These are phyloP conservation scores for Calendula officinalis DNA, from an alignment of 129 eudicot genomes.

Conservation along the genomic window DNA sequence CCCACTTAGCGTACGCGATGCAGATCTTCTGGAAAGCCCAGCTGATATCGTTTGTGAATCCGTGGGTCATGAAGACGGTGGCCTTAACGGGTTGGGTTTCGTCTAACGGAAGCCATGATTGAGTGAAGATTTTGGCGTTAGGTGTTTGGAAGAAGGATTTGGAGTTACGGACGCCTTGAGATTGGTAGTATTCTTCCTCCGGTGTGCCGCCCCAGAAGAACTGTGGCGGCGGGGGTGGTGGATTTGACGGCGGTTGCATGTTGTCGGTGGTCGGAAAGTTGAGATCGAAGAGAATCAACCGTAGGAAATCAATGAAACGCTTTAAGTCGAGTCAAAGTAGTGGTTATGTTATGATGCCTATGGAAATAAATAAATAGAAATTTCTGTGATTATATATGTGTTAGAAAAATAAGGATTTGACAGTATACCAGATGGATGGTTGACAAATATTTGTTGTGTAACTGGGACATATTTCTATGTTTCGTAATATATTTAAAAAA, in stretches of 20 bases:
- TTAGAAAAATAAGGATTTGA: too few relatives aligned
- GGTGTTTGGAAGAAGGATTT: conserved; percentile 68
- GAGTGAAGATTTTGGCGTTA: conserved; percentile 66
- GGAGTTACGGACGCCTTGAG: conserved; percentile 65
- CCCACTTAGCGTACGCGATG: conserved; percentile 6
- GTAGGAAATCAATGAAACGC: too few relatives aligned
- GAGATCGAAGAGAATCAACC: neutral
- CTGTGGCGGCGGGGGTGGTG: conserved; percentile 42
- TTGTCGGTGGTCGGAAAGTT: conserved; percentile 1
- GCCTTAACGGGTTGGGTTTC: conserved; percentile 44
- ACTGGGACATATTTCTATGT: too few relatives aligned
- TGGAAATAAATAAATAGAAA: too few relatives aligned
- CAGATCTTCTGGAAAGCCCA: conserved; percentile 10
- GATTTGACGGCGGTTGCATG: conserved; percentile 39
- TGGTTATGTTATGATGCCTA: neutral
- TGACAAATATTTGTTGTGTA: too few relatives aligned
- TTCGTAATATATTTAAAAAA: too few relatives aligned
- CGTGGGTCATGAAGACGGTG: conserved; percentile 21
- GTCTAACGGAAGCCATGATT: conserved; percentile 58
- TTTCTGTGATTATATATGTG: too few relatives aligned
- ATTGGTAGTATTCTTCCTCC: conserved; percentile 65
- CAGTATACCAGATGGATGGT: too few relatives aligned
- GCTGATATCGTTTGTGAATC: neutral
- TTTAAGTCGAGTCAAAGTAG: too few relatives aligned
- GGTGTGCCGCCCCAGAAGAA: conserved; percentile 89